phyloP scores from a whole-genome alignment of 2,329 filamentous ascomycete genomes.

The Alternaria sp. region DNA sequence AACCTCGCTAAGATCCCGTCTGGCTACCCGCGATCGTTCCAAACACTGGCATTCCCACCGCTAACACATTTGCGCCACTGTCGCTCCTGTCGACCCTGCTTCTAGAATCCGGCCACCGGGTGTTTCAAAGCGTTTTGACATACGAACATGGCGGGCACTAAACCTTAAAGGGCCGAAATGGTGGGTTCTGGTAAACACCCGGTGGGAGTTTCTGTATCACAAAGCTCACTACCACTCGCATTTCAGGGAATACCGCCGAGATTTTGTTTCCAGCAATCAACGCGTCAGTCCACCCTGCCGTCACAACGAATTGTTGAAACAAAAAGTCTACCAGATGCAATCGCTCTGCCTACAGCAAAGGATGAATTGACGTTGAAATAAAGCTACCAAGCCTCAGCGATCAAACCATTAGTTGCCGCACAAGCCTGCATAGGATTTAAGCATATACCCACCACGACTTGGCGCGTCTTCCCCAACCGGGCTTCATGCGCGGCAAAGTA shows the following conservation, averaged over 20 bases:
- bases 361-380: neutral
- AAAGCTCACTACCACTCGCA: conserved; percentile 1
- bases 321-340: neutral
- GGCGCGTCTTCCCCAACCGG: neutral
- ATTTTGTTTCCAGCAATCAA: conserved; percentile 10
- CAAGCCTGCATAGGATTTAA: conserved; percentile 9
- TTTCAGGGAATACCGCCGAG: conserved; percentile 11
- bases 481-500: neutral
- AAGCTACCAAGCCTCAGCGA: neutral
- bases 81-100: conserved; percentile 1
- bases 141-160: conserved; percentile 1
- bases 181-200: conserved; percentile 15
- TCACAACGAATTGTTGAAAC: conserved; percentile 7
- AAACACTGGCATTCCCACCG: conserved; percentile 5
- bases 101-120: conserved; percentile 16
- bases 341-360: neutral
- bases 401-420: neutral
- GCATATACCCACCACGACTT: neutral
- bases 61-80: conserved; percentile 5
- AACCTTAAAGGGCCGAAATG: neutral
- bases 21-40: conserved; percentile 1
- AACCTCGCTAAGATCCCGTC: conserved; percentile 7
- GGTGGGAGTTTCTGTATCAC: conserved; percentile 12
- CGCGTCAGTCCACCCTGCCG: neutral
- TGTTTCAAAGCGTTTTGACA: conserved; percentile 12